Conservation (phyloP, 306 rosid species). For the Pueraria montana region DNA sequence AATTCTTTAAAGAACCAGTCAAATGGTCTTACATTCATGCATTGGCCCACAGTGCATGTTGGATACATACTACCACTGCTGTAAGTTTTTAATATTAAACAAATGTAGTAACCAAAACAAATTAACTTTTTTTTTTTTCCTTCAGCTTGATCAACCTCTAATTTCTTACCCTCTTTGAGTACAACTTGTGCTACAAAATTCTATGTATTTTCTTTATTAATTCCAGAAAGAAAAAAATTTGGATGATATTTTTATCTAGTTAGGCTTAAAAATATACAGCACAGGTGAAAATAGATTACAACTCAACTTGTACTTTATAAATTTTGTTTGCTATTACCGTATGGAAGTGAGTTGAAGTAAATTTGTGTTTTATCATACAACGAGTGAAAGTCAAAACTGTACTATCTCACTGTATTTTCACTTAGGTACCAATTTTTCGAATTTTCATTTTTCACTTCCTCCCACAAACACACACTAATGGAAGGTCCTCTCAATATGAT, state of each 20-base stretch:
- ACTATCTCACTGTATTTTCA: neutral
- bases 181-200: neutral
- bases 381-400: neutral
- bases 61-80: conserved; percentile 22
- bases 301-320: conserved; percentile 1
- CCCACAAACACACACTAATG: neutral
- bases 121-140: neutral
- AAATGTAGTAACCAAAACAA: neutral
- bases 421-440: neutral
- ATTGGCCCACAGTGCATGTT: conserved; percentile 56
- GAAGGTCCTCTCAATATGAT: neutral
- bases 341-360: conserved; percentile 4
- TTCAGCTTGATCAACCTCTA: neutral
- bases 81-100: conserved; percentile 27
- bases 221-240: neutral
- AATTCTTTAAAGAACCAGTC: conserved; percentile 55
- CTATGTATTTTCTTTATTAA: neutral
- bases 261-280: neutral
- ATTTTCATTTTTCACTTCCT: conserved; percentile 2
- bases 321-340: neutral
- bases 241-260: neutral
- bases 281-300: neutral
- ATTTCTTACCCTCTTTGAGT: neutral
- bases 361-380: conserved; percentile 19
- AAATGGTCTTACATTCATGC: conserved; percentile 49